Conservation (phyloP, 208 protist genomes). For the Leishmania amazonensis region DNA sequence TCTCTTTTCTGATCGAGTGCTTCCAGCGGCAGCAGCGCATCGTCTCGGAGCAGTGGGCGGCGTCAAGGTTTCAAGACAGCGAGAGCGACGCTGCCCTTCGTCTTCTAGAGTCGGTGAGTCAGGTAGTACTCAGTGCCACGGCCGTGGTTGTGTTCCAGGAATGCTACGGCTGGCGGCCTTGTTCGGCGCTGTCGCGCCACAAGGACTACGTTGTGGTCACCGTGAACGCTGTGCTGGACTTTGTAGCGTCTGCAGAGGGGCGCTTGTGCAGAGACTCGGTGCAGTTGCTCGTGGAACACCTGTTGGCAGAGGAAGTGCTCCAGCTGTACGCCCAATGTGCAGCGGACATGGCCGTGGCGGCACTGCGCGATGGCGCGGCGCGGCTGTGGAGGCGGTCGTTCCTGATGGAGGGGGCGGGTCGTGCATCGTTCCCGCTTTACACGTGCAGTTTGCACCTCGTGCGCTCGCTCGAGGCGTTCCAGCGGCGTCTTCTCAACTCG, state of each 20-base stretch:
- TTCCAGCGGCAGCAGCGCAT: slow-evolving; percentile 32
- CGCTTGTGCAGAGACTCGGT: slow-evolving; percentile 14
- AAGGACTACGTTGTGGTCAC: slow-evolving; percentile 27
- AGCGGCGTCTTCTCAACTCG: slow-evolving; percentile 44
- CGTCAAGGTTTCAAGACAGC: not conserved
- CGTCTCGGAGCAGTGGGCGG: not conserved
- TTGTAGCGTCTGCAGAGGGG: slow-evolving; percentile 24
- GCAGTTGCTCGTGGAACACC: slow-evolving; percentile 23
- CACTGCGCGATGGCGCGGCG: slow-evolving; percentile 35
- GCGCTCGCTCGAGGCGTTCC: slow-evolving; percentile 56
- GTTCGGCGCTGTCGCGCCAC: slow-evolving; percentile 28
- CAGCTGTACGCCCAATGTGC: slow-evolving; percentile 29
- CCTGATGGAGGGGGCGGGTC: slow-evolving; percentile 15
- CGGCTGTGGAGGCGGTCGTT: slow-evolving; percentile 63
- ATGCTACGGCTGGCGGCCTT: slow-evolving; percentile 53
- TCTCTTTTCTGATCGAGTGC: slow-evolving; percentile 58
- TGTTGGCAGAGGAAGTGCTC: slow-evolving; percentile 34
- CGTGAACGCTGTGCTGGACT: slow-evolving; percentile 52
- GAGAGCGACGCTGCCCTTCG: slow-evolving; percentile 6
- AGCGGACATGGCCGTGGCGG: slow-evolving; percentile 21
- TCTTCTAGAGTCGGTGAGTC: slow-evolving; percentile 2
- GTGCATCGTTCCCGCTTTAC: slow-evolving; percentile 18
- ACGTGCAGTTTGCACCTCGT: slow-evolving; percentile 43
- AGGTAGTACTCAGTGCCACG: slow-evolving; percentile 21
- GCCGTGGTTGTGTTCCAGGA: slow-evolving; percentile 49